Percentiles rank a stretch among this genome's conserved stretches.
phyloP scores from a whole-genome alignment of 768 basidiomycete species.

The Phaffia australis region DNA sequence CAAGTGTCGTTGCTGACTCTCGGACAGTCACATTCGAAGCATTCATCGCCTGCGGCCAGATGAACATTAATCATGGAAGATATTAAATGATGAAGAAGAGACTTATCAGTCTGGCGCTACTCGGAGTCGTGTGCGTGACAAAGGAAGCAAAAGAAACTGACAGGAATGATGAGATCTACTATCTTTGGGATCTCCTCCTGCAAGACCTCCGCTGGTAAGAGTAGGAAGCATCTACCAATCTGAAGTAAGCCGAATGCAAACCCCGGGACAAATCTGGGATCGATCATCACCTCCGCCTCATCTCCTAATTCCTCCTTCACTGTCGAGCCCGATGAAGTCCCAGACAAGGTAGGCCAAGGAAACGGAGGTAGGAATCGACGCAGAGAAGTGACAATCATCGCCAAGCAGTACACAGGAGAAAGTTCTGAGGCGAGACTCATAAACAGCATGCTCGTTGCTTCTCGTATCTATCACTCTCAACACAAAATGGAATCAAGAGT shows the following conservation, averaged over 20 bases:
- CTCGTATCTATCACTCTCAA: slow-evolving; percentile 29
- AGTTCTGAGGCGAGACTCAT: slow-evolving; percentile 28
- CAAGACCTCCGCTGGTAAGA: slow-evolving; percentile 68
- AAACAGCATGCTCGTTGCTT: slow-evolving; percentile 33
- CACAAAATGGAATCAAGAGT: not conserved
- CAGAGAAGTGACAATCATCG: slow-evolving; percentile 16
- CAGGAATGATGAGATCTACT: slow-evolving; percentile 57
- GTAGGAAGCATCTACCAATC: slow-evolving; percentile 68
- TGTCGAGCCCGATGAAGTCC: not conserved
- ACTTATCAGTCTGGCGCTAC: not conserved
- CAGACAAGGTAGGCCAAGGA: not conserved
- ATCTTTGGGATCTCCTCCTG: slow-evolving; percentile 78
- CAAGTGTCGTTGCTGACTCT: slow-evolving; percentile 68
- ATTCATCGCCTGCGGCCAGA: not conserved
- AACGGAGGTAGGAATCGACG: slow-evolving; percentile 23
- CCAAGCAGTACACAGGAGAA: slow-evolving; percentile 31
- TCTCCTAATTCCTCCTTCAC: too few species aligned
- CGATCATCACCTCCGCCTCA: not conserved
- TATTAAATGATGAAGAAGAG: not conserved
- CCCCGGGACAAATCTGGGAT: not conserved
- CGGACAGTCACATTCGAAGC: slow-evolving; percentile 47
- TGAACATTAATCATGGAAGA: too few species aligned
- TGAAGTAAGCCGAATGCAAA: slow-evolving; percentile 77
- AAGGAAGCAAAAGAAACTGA: slow-evolving; percentile 36
- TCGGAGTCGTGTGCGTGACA: not conserved